Evolutionary conservation across 768 basidiomycete species (phyloP).

Genomic region (Chlorophyllum brunneum): DNA sequence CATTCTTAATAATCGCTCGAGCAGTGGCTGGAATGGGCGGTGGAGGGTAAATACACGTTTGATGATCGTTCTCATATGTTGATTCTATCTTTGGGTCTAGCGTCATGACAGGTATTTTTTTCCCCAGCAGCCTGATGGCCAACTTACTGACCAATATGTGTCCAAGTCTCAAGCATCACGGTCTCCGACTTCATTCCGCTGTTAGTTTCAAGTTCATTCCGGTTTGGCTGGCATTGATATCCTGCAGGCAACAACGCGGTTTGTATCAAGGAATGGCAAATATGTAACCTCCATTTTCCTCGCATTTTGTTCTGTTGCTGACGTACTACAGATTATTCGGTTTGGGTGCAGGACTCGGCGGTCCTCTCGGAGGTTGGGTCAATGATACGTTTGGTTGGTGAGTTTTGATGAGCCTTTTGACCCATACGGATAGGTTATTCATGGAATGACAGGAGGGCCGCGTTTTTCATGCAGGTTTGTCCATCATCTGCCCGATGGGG

Average conservation of each 20-base stretch:
- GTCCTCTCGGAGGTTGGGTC: conserved; percentile 80
- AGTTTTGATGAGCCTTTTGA: conserved; percentile 23
- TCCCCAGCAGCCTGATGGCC: background rate
- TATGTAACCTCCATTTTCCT: conserved; percentile 46
- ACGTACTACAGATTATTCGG: conserved; percentile 63
- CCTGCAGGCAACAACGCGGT: conserved; percentile 72
- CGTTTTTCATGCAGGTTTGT: conserved; percentile 80
- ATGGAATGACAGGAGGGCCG: conserved; percentile 57
- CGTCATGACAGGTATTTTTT: conserved; percentile 72
- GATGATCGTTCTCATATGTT: conserved; percentile 17
- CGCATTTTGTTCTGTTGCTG: conserved; percentile 3
- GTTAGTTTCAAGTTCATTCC: conserved; percentile 38
- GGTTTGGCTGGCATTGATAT: conserved; percentile 9
- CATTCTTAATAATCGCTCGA: conserved; percentile 71
- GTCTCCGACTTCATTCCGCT: conserved; percentile 88
- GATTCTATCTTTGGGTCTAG: conserved; percentile 35
- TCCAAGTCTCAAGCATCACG: conserved; percentile 73
- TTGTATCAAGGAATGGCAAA: conserved; percentile 91
- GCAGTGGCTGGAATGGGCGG: conserved; percentile 91
- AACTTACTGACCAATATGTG: conserved; percentile 21
- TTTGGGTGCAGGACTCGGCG: conserved; percentile 76
- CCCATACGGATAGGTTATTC: conserved; percentile 9
- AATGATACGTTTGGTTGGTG: conserved; percentile 86
- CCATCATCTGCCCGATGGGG: conserved; percentile 13
- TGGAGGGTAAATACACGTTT: conserved; percentile 62